Percentiles rank a stretch among this genome's conserved stretches.
phyloP scores from a whole-genome alignment of 805 yeast genomes.

The Myxozyma kluyveri region DNA sequence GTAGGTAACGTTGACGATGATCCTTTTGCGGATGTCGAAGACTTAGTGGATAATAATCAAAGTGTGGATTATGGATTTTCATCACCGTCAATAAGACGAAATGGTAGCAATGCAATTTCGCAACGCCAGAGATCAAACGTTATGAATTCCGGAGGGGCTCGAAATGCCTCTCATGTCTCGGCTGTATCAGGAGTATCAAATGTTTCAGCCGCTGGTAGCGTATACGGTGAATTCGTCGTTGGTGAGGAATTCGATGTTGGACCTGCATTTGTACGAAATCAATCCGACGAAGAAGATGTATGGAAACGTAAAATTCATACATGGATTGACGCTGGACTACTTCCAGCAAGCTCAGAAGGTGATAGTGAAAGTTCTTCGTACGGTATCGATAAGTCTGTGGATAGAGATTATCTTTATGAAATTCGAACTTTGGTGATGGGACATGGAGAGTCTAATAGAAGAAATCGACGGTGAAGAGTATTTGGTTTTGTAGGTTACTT shows the following conservation, averaged over 20 bases:
- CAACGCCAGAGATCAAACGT: not conserved
- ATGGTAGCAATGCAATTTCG: not conserved
- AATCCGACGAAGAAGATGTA: constrained; percentile 38
- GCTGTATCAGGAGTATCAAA: not conserved
- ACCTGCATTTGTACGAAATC: constrained; percentile 31
- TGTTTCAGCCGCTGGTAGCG: not conserved
- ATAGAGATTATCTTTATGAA: constrained; percentile 36
- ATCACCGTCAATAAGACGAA: not conserved
- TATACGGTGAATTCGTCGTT: constrained; percentile 33
- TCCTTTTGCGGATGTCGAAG: constrained; percentile 28
- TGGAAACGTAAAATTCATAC: constrained; percentile 38
- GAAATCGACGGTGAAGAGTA: too few relatives aligned
- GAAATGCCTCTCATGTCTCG: not conserved
- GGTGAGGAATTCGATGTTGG: constrained; percentile 39
- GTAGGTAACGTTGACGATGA: constrained; percentile 34
- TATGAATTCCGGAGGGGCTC: not conserved
- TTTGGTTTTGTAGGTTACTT: too few relatives aligned
- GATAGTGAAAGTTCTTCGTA: not conserved
- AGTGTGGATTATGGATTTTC: not conserved
- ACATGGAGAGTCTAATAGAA: too few relatives aligned
- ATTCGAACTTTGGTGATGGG: constrained; percentile 38
- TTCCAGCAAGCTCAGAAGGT: not conserved
- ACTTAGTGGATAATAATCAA: constrained; percentile 17
- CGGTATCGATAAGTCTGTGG: constrained; percentile 9
- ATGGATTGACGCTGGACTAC: constrained; percentile 38